Evolutionary conservation across 768 basidiomycete genomes (phyloP), one percentile per base, ranked within the genome.

Genomic region (Terana coerulea): DNA sequence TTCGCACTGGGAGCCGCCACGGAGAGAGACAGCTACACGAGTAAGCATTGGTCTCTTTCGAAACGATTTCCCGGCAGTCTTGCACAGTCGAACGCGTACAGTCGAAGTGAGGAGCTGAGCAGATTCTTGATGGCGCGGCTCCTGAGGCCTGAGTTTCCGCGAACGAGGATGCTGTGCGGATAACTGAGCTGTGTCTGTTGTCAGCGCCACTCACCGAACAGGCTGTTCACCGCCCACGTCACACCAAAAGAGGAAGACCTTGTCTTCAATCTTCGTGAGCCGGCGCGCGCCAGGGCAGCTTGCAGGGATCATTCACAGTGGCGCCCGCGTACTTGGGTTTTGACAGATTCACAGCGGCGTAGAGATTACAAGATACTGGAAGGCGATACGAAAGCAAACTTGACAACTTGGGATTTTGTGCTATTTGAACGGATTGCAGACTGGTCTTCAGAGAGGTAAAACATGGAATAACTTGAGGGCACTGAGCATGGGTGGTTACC

Each of bases 381-480:
- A 69, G 77, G 70, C 67, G 74, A 75, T 64, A 69, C 61, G 71
- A 73, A 74, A 74, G 68, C 70, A 76, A 70, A 84, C 80, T 83
- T 83, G 81, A 76, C 61, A 81, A 80, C 79, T 83, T 82, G 79
- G 71, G 65, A 72, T 71, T 77, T 71, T 77, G 70, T 72, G 75
- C 72, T 79, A 82, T 74, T 73, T 76, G 59, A 77, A 60, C 58
- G 56, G 59, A 58, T 54, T 54, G 53, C 53, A 59, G 52, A 59
- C 60, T 66, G 60, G 59, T 51, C 55, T 61, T 60, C 58, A 59
- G 39, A 73, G 71, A 40, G 34, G 26, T 70, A 72, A 73, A 67
- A 76, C 68, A 51, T 43, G 51, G 68, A 73, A 74, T 40, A 56
- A 58, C 52, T 54, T 56, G 54, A 52, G 28, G 29, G 14, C 31